Conservation (phyloP, 371 early-diverging fungal species). For the Apophysomyces ossiformis region DNA sequence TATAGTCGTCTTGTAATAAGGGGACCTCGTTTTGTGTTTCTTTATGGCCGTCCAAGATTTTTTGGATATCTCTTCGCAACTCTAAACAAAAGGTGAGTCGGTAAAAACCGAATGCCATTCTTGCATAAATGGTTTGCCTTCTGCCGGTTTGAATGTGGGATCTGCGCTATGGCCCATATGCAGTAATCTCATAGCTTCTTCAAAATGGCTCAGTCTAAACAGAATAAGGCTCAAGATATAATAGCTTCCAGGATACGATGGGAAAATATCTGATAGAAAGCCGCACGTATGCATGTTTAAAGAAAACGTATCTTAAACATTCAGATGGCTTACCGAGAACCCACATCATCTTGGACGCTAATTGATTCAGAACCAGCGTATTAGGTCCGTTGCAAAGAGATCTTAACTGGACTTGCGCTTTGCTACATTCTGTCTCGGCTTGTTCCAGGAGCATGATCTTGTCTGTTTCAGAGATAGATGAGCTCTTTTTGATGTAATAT, state of each 20-base stretch:
- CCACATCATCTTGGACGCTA: constrained; percentile 53
- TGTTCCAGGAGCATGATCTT: constrained; percentile 42
- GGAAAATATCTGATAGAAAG: constrained; percentile 42
- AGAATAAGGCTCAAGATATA: constrained; percentile 55
- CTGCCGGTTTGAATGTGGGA: constrained; percentile 52
- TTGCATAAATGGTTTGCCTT: constrained; percentile 29
- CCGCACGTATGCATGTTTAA: not conserved
- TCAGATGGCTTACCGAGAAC: constrained; percentile 38
- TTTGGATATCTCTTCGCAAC: constrained; percentile 51
- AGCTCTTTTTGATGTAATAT: constrained; percentile 45
- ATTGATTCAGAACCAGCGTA: constrained; percentile 40
- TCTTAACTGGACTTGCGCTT: constrained; percentile 42
- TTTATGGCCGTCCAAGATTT: constrained; percentile 46
- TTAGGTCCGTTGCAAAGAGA: constrained; percentile 49
- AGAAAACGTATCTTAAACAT: not conserved
- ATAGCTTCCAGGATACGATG: constrained; percentile 60
- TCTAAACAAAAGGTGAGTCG: constrained; percentile 20
- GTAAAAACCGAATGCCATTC: not conserved
- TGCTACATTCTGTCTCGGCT: constrained; percentile 48
- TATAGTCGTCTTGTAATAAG: constrained; percentile 39
- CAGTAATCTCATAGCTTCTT: constrained; percentile 49
- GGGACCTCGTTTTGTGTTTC: constrained; percentile 40
- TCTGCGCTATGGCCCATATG: constrained; percentile 56
- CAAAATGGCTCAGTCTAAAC: constrained; percentile 55
- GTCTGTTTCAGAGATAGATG: constrained; percentile 30